These are phyloP conservation scores for Vigna unguiculata DNA, from an alignment of 306 rosid species.

Conservation along the genomic window DNA sequence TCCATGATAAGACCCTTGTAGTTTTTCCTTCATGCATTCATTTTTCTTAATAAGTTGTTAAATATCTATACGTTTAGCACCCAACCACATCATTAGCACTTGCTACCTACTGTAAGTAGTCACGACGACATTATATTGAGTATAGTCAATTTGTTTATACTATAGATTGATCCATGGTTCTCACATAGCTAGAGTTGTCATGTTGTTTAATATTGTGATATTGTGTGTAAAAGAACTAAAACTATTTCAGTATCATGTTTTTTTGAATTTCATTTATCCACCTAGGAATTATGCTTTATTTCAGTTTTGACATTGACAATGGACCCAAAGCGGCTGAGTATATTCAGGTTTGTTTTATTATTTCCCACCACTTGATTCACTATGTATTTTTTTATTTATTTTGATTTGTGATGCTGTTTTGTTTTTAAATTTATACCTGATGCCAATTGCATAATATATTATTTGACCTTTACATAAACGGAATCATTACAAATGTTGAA, in stretches of 20 bases:
- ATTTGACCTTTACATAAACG: neutral
- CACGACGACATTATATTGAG: slow-evolving; percentile 3
- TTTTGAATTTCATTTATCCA: slow-evolving; percentile 23
- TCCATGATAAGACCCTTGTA: neutral
- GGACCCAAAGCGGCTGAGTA: slow-evolving; percentile 96
- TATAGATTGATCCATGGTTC: slow-evolving; percentile 9
- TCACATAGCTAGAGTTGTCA: slow-evolving; percentile 18
- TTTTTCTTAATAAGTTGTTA: slow-evolving; percentile 17
- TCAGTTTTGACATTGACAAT: slow-evolving; percentile 86
- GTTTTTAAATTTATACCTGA: neutral
- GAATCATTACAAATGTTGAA: neutral
- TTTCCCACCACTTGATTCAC: slow-evolving; percentile 27
- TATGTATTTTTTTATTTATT: slow-evolving; percentile 33
- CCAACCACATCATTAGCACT: neutral
- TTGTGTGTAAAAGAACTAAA: slow-evolving; percentile 15
- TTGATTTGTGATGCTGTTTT: neutral
- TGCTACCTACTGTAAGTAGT: slow-evolving; percentile 4
- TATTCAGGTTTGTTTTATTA: slow-evolving; percentile 70
- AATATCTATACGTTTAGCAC: neutral
- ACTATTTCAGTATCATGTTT: neutral
- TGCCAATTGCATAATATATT: neutral
- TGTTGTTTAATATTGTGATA: slow-evolving; percentile 22
- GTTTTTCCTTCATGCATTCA: neutral
- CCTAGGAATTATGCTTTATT: slow-evolving; percentile 31
- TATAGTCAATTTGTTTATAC: slow-evolving; percentile 17